A percentile compares a stretch with the other conserved stretches of the same genome.
Evolutionary conservation across 257 asterid genomes (phyloP).

Genomic region (Osmanthus fragrans): DNA sequence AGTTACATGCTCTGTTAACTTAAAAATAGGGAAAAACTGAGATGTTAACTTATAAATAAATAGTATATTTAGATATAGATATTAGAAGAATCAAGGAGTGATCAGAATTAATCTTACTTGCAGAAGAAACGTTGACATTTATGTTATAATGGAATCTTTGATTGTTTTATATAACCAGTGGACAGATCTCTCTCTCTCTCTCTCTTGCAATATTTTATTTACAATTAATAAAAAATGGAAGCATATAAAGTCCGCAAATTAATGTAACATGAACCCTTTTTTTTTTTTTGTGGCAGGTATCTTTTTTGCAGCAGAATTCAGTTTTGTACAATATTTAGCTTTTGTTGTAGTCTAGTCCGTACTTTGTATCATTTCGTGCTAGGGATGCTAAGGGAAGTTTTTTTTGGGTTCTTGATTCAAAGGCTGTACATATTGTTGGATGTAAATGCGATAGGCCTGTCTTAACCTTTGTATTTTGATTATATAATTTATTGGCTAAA

Average conservation of each 20-base stretch:
- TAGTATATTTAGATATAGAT: too few relatives aligned
- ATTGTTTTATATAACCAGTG: not conserved
- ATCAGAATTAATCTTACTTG: not conserved
- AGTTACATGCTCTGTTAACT: not conserved
- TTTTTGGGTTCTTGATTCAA: conserved; percentile 6
- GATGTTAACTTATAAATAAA: not conserved
- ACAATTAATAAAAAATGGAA: not conserved
- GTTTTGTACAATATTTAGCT: conserved; percentile 47
- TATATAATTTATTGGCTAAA: not conserved
- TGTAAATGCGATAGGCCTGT: conserved; percentile 27
- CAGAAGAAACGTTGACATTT: not conserved
- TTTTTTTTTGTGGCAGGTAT: conserved; percentile 29
- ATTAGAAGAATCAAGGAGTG: too few relatives aligned
- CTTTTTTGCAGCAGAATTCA: conserved; percentile 22
- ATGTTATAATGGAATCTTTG: not conserved
- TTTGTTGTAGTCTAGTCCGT: conserved; percentile 30
- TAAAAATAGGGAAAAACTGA: not conserved
- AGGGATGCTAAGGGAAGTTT: conserved; percentile 7
- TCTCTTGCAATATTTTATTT: too few relatives aligned
- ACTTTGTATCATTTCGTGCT: conserved; percentile 31
- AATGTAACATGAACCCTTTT: not conserved
- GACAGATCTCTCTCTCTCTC: too few relatives aligned
- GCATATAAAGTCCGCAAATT: not conserved
- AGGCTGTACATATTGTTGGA: conserved; percentile 20
- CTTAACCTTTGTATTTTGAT: conserved; percentile 4